Percentiles rank a stretch among this genome's conserved stretches.
These are phyloP conservation scores for Irpex lacteus DNA, from an alignment of 1,284 basidiomycete genomes.

Conservation along the genomic window DNA sequence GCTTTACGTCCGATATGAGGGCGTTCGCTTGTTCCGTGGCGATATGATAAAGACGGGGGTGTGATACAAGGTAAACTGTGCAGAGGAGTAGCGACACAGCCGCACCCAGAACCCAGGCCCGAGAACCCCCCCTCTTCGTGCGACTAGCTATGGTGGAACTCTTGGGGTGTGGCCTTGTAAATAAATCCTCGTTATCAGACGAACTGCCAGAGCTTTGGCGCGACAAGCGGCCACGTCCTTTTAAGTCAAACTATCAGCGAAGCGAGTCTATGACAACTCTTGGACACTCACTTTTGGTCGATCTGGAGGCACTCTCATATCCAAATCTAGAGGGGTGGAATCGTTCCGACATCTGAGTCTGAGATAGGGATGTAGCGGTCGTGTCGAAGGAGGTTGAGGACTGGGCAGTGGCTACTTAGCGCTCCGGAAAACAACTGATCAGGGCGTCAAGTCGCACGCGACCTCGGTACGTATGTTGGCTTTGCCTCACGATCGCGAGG, in stretches of 20 bases:
- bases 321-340: background rate
- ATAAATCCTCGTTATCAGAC: background rate
- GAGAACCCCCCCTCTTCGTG: background rate
- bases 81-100: background rate
- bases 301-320: background rate
- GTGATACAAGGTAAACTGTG: background rate
- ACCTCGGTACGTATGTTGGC: too few species aligned
- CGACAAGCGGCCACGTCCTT: background rate
- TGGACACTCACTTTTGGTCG: background rate
- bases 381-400: too few species aligned
- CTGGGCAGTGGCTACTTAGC: too few species aligned
- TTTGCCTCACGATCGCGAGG: too few species aligned
- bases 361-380: background rate
- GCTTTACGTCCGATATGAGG: background rate
- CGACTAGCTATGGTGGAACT: background rate
- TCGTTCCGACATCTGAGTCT: background rate
- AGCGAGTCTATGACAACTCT: background rate
- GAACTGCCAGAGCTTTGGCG: background rate
- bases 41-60: background rate
- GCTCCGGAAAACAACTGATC: too few species aligned
- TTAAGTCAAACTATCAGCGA: background rate
- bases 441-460: too few species aligned
- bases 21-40: background rate
- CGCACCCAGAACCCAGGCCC: background rate
- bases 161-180: background rate